Base-by-base conservation (phyloP, 805 yeast genomes). In the Pichia membranifaciens region DNA sequence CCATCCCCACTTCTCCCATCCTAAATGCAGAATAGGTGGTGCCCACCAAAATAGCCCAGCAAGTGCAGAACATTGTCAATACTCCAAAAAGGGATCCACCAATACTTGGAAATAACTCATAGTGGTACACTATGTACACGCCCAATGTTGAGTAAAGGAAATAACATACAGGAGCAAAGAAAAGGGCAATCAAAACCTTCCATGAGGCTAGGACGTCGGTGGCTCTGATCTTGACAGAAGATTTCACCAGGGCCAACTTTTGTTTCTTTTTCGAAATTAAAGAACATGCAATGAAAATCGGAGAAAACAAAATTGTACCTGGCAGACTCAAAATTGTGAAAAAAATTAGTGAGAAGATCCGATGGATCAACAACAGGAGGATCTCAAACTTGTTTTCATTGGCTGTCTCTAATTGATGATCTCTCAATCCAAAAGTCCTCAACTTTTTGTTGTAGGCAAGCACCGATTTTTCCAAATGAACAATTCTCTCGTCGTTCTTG, bases 191-290 rank as follows among this genome's bases (percentile, higher is more conserved):
- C 49, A 91, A 70, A 23, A 91, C 82, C 65, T 91, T 91, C 99
- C 99, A 91, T 2, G 98, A 88, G 0, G 96, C 98, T 44, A 93
- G 74, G 12, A 91, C 97, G 62, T 91, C 99, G 45, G 81, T 84
- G 12, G 95, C 99, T 56, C 79, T 82, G 50, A 91, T 81, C 62
- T 91, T 91, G 16, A 91, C 99, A 1, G 84, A 72, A 0, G 97
- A 89, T n/a, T 74, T 77, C 15, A 87, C 88, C 51, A 91, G 72
- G 0, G 98, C 99, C 38, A 76, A 72, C 47, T 70, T 73, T 21
- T 89, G 91, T 64, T 90, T 88, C 52, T 74, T 73, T 21, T 68
- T 70, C 1, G 97, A 87, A 38, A 87, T 82, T 42, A 71, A 66
- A 58, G 84, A 83, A 38, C 96, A 81, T 8, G 83, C 75, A 36